Conservation (phyloP, 2,329 filamentous ascomycete genomes). For the Penicillium polonicum region DNA sequence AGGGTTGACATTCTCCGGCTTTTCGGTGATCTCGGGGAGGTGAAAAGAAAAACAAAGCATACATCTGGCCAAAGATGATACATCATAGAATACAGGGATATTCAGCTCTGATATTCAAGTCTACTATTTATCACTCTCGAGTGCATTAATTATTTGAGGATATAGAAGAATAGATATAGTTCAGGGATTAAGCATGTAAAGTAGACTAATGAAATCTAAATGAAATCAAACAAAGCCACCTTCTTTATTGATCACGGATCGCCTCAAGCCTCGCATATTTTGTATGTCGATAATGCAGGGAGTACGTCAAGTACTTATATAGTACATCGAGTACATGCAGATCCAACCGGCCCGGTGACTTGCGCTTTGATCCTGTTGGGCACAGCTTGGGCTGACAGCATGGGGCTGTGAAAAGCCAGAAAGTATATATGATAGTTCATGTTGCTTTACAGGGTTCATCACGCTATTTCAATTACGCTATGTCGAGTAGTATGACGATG, state of each 20-base stretch:
- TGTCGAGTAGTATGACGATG: background rate
- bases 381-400: slow-evolving; percentile 11
- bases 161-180: background rate
- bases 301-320: background rate
- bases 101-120: background rate
- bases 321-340: slow-evolving; percentile 11
- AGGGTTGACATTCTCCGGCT: background rate
- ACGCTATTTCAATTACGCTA: background rate
- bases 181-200: background rate
- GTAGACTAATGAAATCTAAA: background rate
- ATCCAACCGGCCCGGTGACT: slow-evolving; percentile 16
- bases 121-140: background rate
- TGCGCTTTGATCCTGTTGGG: slow-evolving; percentile 20
- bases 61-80: background rate
- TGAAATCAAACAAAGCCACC: too few species aligned
- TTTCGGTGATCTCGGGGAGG: background rate
- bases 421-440: background rate
- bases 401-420: background rate
- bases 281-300: slow-evolving; percentile 18
- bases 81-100: background rate
- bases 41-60: background rate
- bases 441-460: background rate
- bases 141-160: background rate
- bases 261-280: slow-evolving; percentile 4
- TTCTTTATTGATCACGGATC: too few species aligned